These are phyloP conservation scores for Colletotrichum acutatum DNA, from an alignment of 2,329 filamentous ascomycete genomes.

Conservation along the genomic window DNA sequence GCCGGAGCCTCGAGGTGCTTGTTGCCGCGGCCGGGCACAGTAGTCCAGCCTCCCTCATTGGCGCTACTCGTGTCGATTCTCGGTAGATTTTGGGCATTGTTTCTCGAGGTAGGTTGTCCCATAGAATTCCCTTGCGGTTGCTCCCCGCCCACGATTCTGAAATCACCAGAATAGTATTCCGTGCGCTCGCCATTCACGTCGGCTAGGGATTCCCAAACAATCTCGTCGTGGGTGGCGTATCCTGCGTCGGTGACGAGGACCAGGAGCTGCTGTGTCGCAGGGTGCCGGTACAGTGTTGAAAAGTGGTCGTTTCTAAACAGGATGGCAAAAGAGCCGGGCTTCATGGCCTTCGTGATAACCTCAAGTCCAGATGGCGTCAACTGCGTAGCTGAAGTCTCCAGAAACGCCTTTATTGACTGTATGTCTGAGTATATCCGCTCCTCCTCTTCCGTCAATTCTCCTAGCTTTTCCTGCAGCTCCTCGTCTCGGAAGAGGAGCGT, in stretches of 20 bases:
- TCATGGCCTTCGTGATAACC: conserved; percentile 75
- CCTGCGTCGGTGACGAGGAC: conserved; percentile 93
- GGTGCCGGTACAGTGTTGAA: conserved; percentile 91
- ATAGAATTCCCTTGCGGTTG: conserved; percentile 36
- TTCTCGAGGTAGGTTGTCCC: neutral
- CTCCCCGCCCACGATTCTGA: conserved; percentile 79
- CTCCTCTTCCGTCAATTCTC: conserved; percentile 76
- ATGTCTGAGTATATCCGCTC: conserved; percentile 87
- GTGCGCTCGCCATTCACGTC: conserved; percentile 87
- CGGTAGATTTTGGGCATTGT: conserved; percentile 11
- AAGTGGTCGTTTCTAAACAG: conserved; percentile 98
- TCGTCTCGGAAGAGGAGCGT: conserved; percentile 89
- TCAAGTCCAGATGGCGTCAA: conserved; percentile 85
- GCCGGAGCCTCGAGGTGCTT: neutral
- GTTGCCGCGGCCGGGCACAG: conserved; percentile 52
- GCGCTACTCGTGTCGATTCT: neutral
- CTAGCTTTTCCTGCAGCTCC: conserved; percentile 84
- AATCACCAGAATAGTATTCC: conserved; percentile 91
- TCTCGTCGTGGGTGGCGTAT: conserved; percentile 86
- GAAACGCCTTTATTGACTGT: conserved; percentile 83
- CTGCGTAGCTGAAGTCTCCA: conserved; percentile 85
- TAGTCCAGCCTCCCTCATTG: conserved; percentile 61
- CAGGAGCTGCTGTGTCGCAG: conserved; percentile 78
- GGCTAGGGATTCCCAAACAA: conserved; percentile 94
- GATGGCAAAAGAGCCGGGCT: conserved; percentile 85